A percentile compares a stretch with the other conserved stretches of the same genome.
Conservation (phyloP, 768 basidiomycete genomes). For the Leccinellum albellum region DNA sequence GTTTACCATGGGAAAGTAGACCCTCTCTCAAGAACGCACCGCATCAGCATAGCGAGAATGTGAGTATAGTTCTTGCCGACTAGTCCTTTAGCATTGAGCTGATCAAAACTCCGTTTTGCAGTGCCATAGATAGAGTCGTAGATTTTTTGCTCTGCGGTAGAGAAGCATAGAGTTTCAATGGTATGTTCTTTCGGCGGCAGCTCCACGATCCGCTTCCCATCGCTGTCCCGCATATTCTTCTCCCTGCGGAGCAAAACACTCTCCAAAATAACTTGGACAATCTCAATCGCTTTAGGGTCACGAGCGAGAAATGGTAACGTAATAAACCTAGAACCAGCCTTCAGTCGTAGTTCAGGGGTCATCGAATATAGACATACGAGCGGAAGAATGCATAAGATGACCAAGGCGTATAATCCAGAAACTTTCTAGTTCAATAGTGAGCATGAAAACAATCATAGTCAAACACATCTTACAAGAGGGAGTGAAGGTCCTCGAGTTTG, state of each 20-base stretch:
- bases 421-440: slow-evolving; percentile 50
- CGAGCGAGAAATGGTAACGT: slow-evolving; percentile 87
- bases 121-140: slow-evolving; percentile 83
- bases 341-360: background rate
- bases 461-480: slow-evolving; percentile 60
- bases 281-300: slow-evolving; percentile 90
- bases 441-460: slow-evolving; percentile 36
- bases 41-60: slow-evolving; percentile 93
- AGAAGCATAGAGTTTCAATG: slow-evolving; percentile 77
- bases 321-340: slow-evolving; percentile 58
- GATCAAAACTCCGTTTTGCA: slow-evolving; percentile 78
- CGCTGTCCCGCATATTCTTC: slow-evolving; percentile 85
- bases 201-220: slow-evolving; percentile 86
- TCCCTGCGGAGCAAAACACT: slow-evolving; percentile 84
- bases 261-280: slow-evolving; percentile 92
- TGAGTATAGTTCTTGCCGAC: slow-evolving; percentile 80
- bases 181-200: slow-evolving; percentile 80
- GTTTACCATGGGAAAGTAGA: slow-evolving; percentile 4
- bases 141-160: slow-evolving; percentile 74
- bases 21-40: slow-evolving; percentile 42
- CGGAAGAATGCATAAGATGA: slow-evolving; percentile 85
- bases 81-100: slow-evolving; percentile 72
- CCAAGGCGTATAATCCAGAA: slow-evolving; percentile 77
- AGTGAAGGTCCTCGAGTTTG: slow-evolving; percentile 86
- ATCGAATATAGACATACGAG: slow-evolving; percentile 46